These are phyloP conservation scores for Mallotus japonicus DNA, from an alignment of 441 rosid species.

Conservation along the genomic window DNA sequence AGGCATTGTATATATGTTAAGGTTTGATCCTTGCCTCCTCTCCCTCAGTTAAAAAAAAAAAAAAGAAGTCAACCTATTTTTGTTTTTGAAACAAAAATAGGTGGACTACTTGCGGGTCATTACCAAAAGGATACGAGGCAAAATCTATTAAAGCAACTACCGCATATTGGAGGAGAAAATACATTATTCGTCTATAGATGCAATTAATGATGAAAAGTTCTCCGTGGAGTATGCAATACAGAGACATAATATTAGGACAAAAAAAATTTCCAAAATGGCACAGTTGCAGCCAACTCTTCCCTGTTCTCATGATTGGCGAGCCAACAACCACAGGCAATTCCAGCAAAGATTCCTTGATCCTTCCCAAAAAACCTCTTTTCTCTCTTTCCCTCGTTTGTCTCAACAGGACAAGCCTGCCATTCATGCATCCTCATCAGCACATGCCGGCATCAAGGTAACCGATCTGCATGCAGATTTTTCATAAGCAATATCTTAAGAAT, in stretches of 20 bases:
- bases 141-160: background rate
- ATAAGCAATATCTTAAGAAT: background rate
- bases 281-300: background rate
- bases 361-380: background rate
- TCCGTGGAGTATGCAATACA: background rate
- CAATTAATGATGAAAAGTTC: background rate
- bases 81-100: no score
- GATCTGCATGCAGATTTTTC: background rate
- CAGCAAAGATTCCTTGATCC: background rate
- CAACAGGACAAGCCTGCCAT: background rate
- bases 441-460: constrained; percentile 7
- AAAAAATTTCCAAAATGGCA: background rate
- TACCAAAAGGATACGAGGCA: no score
- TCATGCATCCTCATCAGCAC: background rate
- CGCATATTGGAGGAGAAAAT: background rate
- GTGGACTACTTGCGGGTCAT: no score
- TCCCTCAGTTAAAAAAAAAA: no score
- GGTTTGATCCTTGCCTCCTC: no score
- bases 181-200: background rate
- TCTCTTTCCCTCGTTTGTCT: background rate
- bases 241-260: background rate
- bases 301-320: background rate
- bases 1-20: no score
- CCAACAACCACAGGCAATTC: background rate
- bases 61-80: no score